phyloP scores from a whole-genome alignment of 2,329 filamentous ascomycete genomes.

The Neopestalotiopsis clavispora region DNA sequence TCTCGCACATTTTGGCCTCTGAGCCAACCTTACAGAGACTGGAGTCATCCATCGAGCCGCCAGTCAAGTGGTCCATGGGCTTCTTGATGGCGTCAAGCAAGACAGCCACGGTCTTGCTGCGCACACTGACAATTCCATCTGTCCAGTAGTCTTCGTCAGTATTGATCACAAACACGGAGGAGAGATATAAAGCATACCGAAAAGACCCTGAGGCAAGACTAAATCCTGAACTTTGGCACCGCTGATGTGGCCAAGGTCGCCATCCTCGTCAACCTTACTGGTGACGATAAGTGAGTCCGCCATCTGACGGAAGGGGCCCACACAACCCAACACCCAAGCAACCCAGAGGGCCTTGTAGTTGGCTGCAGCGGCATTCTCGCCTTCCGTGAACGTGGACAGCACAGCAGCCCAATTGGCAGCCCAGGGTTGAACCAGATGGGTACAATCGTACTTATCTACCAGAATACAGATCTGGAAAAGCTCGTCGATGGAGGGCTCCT shows the following conservation, averaged over 20 bases:
- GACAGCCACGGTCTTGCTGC: conserved; percentile 22
- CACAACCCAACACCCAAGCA: conserved; percentile 30
- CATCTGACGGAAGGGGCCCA: conserved; percentile 28
- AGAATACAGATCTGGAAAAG: conserved; percentile 28
- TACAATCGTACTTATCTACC: conserved; percentile 26
- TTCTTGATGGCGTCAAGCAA: conserved; percentile 23
- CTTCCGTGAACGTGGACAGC: conserved; percentile 15
- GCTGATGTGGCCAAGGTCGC: conserved; percentile 26
- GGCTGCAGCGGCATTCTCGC: conserved; percentile 17
- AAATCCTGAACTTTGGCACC: conserved; percentile 26
- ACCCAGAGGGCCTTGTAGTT: conserved; percentile 28
- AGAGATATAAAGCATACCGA: conserved; percentile 23
- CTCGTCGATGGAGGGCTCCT: conserved; percentile 22
- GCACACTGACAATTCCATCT: conserved; percentile 24
- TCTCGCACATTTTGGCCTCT: conserved; percentile 26
- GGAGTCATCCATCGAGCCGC: not conserved
- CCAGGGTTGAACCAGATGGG: conserved; percentile 32
- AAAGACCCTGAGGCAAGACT: conserved; percentile 26
- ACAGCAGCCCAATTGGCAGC: conserved; percentile 24
- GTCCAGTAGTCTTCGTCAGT: not conserved
- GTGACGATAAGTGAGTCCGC: conserved; percentile 28
- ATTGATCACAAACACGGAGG: not conserved
- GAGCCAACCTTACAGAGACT: conserved; percentile 21
- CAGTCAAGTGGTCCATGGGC: conserved; percentile 19
- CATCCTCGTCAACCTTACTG: conserved; percentile 23